Conservation (phyloP, 2,329 filamentous ascomycete species). For the Zymoseptoria ardabiliae region DNA sequence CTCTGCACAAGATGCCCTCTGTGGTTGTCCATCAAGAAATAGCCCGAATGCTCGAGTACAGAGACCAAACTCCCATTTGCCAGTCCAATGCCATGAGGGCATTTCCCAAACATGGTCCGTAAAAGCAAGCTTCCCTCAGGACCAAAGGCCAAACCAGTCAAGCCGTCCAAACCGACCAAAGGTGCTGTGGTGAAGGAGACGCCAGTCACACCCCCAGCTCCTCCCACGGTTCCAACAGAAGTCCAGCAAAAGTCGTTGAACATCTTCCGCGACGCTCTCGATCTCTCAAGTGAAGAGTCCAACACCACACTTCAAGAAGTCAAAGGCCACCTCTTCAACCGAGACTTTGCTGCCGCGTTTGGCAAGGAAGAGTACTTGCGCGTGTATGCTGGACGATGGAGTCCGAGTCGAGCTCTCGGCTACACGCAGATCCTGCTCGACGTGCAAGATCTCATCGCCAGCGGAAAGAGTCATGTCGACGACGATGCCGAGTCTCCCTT, state of each 20-base stretch:
- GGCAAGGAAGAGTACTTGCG: conserved; percentile 61
- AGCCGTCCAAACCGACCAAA: not conserved
- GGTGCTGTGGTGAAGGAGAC: not conserved
- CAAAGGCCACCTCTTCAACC: conserved; percentile 76
- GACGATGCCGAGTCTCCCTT: conserved; percentile 1
- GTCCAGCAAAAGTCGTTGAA: conserved; percentile 66
- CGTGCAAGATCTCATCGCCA: conserved; percentile 20
- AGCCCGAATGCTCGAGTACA: not conserved
- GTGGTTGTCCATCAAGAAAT: not conserved
- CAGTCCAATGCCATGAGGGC: not conserved
- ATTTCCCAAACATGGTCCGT: not conserved
- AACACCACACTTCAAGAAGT: conserved; percentile 62
- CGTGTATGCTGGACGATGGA: conserved; percentile 86
- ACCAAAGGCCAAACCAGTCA: not conserved
- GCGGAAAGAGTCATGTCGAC: not conserved
- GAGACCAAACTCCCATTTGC: not conserved
- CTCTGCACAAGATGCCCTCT: not conserved
- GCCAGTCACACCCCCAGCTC: not conserved
- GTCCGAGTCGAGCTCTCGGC: conserved; percentile 73
- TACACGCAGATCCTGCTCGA: conserved; percentile 58
- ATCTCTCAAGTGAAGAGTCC: conserved; percentile 19
- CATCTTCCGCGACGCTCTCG: conserved; percentile 58
- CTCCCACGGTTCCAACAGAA: not conserved
- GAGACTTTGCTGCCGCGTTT: conserved; percentile 79
- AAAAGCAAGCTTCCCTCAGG: not conserved